Evolutionary conservation across 2,329 filamentous ascomycete species (phyloP).

Genomic region (Cadophora sp.): DNA sequence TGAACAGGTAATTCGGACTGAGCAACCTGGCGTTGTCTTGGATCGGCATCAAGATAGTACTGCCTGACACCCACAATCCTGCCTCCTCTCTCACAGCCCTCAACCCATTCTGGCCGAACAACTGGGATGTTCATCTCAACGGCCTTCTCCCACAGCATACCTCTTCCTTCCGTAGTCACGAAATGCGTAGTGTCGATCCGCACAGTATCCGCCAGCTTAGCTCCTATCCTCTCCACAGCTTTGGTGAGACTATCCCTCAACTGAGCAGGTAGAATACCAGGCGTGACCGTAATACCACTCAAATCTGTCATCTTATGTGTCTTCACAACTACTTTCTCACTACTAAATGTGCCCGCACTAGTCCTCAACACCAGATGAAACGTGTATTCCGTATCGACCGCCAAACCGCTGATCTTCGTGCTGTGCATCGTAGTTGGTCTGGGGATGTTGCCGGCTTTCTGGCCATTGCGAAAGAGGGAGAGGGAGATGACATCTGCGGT

Average conservation of each 20-base stretch:
- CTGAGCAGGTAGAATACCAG: conserved; percentile 79
- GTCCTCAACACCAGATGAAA: conserved; percentile 94
- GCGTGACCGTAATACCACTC: conserved; percentile 92
- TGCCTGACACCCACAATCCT: conserved; percentile 92
- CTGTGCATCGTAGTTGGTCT: conserved; percentile 85
- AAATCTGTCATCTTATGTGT: conserved; percentile 99
- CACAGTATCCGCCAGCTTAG: conserved; percentile 87
- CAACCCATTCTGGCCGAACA: conserved; percentile 95
- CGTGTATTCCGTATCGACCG: conserved; percentile 94
- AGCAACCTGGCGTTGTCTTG: conserved; percentile 44
- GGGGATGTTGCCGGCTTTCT: conserved; percentile 95
- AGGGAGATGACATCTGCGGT: conserved; percentile 91
- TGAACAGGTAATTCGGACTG: conserved; percentile 28
- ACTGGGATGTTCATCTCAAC: conserved; percentile 98
- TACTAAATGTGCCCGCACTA: conserved; percentile 84
- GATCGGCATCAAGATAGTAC: conserved; percentile 91
- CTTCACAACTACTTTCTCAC: conserved; percentile 82
- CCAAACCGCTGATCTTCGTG: conserved; percentile 95
- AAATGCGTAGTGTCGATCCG: conserved; percentile 99
- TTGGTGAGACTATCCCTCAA: conserved; percentile 74
- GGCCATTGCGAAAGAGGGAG: conserved; percentile 92
- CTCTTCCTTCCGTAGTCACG: conserved; percentile 91
- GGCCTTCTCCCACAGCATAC: conserved; percentile 92
- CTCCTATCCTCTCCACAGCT: conserved; percentile 87
- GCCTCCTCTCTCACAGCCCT: conserved; percentile 93